These are phyloP conservation scores for Dendrocalamus latiflorus DNA, from an alignment of 202 grass and related monocot genomes.

Conservation along the genomic window DNA sequence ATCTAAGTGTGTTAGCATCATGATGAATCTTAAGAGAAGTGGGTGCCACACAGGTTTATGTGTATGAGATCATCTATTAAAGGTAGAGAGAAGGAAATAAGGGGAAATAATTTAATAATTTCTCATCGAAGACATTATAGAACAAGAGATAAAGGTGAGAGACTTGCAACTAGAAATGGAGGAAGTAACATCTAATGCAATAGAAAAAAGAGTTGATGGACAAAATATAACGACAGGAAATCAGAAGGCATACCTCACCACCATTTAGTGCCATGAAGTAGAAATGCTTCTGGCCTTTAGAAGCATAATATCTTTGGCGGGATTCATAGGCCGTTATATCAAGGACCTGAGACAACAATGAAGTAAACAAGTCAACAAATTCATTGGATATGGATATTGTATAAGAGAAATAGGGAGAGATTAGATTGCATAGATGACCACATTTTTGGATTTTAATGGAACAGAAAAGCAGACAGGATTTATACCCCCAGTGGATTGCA, in stretches of 20 bases:
- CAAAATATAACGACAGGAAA: conserved; percentile 13
- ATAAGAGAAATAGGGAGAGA: conserved; percentile 6
- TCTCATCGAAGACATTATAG: not conserved
- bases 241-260: conserved; percentile 71
- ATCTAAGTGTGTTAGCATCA: not conserved
- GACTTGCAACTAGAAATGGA: not conserved
- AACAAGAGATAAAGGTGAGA: not conserved
- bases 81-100: conserved; percentile 1
- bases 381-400: not conserved
- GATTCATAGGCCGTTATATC: no score
- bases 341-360: no score
- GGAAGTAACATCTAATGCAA: not conserved
- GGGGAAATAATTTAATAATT: conserved; percentile 12
- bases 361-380: conserved; percentile 10
- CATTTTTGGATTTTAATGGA: not conserved
- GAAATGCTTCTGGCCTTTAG: conserved; percentile 95
- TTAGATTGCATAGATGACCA: not conserved
- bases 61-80: not conserved
- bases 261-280: conserved; percentile 99
- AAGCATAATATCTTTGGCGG: conserved; percentile 91
- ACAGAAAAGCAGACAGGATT: not conserved
- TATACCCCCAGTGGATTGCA: not conserved
- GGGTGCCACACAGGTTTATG: not conserved
- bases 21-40: conserved; percentile 14
- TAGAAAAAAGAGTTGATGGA: conserved; percentile 3